Evolutionary conservation across 805 yeast genomes (phyloP), one percentile per base, ranked within the genome.

Genomic region (Candida germanica): DNA sequence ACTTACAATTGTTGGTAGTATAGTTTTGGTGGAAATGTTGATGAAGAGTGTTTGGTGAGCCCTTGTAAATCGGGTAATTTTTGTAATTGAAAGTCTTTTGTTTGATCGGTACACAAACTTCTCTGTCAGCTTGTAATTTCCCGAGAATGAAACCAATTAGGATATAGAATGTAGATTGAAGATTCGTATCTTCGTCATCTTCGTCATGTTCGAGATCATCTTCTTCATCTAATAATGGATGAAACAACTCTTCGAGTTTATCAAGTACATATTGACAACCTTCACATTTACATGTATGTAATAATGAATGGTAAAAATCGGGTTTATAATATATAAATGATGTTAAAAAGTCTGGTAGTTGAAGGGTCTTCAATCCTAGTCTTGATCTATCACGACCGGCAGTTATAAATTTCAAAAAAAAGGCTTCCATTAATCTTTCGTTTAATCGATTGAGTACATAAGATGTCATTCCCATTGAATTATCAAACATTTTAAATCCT

Each of bases 291-390:
- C 69, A 63, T 10, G 67, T 59, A 44, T 63, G 67, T 20, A 63
- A 42, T 15, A 61, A 49, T 7, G 59, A 52, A 40, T 56, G 55
- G 42, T 50, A 56, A 35, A 63, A 63, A 36, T 55, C 58, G 9
- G 66, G 65, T 35, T 61, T 58, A 37, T 63, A 63, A 46, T 59
- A 63, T 15, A 62, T 47, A 44, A 61, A 62, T 6, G 65, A 56
- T 5, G 65, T 60, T 25, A 62, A 47, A 32, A 62, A 61, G 40
- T 63, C 68, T 4, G 63, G 61, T 12, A 62, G 34, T 36, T 55
- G 61, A 29, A 61, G 42, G 4, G 58, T 48, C 28, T 36, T 48
- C 16, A 61, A 40, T 22, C 44, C 53, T 10, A 20, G 15, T 4
- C 50, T 42, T 8, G 44, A 33, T 18, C 26, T 30, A 8, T 35